These are phyloP conservation scores for Solanum verrucosum DNA, from an alignment of 257 asterid species.

Conservation along the genomic window DNA sequence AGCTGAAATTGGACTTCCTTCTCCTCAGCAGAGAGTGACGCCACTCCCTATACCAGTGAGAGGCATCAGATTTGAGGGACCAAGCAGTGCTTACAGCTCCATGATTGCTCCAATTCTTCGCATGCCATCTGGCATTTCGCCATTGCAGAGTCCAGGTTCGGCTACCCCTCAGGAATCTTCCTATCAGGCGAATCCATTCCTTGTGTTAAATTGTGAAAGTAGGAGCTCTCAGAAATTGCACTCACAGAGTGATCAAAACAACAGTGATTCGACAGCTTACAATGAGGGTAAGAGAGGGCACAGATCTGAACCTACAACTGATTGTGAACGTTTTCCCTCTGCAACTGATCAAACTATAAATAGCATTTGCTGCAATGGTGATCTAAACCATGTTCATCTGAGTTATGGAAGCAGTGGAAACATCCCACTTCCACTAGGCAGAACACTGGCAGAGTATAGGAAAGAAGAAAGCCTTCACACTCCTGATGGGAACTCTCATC, in stretches of 20 bases:
- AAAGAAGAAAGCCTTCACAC: conserved; percentile 35
- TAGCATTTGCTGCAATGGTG: conserved; percentile 46
- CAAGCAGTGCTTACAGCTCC: conserved; percentile 26
- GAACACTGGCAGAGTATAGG: conserved; percentile 27
- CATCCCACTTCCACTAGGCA: conserved; percentile 5
- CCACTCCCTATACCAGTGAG: conserved; percentile 48
- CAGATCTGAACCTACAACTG: conserved; percentile 29
- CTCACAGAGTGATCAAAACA: conserved; percentile 25
- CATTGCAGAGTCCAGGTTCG: conserved; percentile 40
- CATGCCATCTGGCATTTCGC: conserved; percentile 24
- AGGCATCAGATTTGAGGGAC: conserved; percentile 37
- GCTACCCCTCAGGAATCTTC: conserved; percentile 29
- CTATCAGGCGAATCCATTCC: conserved; percentile 19
- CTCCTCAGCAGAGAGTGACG: conserved; percentile 26
- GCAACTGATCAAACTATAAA: conserved; percentile 52
- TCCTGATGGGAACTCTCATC: conserved; percentile 39
- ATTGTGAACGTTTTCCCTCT: conserved; percentile 34
- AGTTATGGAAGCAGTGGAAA: conserved; percentile 30
- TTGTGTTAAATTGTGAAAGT: conserved; percentile 19
- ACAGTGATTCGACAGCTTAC: conserved; percentile 28
- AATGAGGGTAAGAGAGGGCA: conserved; percentile 27
- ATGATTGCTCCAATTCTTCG: conserved; percentile 25
- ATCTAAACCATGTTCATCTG: conserved; percentile 17
- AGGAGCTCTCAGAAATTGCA: conserved; percentile 27
- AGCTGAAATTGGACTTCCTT: conserved; percentile 18